phyloP scores from a whole-genome alignment of 2,329 filamentous ascomycete genomes.

The Diaporthe aspalathi region DNA sequence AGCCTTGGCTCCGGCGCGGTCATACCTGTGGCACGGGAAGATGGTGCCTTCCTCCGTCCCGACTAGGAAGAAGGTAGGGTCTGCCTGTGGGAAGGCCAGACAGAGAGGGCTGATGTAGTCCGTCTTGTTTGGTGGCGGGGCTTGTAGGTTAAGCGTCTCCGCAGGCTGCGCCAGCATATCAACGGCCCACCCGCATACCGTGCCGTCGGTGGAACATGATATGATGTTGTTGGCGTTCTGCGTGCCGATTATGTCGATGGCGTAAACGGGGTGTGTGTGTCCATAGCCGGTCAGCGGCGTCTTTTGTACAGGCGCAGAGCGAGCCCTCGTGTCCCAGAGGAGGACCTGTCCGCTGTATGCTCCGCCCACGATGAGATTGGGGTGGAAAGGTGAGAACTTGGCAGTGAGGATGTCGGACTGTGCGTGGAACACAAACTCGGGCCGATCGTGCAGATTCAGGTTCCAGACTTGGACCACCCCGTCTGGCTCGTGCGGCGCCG shows the following conservation, averaged over 20 bases:
- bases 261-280: conserved; percentile 97
- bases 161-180: conserved; percentile 98
- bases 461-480: conserved; percentile 98
- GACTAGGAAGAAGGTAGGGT: conserved; percentile 97
- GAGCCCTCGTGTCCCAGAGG: conserved; percentile 94
- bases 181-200: conserved; percentile 96
- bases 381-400: conserved; percentile 98
- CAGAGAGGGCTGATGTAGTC: conserved; percentile 96
- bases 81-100: conserved; percentile 92
- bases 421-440: conserved; percentile 96
- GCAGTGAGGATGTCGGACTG: conserved; percentile 95
- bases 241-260: conserved; percentile 93
- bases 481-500: conserved; percentile 92
- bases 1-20: conserved; percentile 95
- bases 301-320: conserved; percentile 91
- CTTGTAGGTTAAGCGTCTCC: conserved; percentile 88
- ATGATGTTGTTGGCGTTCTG: conserved; percentile 99
- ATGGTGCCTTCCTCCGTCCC: conserved; percentile 97
- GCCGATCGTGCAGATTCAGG: conserved; percentile 89
- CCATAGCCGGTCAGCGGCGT: conserved; percentile 94
- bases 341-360: conserved; percentile 97
- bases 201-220: conserved; percentile 94
- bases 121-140: conserved; percentile 86
- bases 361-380: conserved; percentile 94
- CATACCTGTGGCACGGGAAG: conserved; percentile 96